Evolutionary conservation across 1,284 basidiomycete species (phyloP).

Genomic region (Leccinum huronense): DNA sequence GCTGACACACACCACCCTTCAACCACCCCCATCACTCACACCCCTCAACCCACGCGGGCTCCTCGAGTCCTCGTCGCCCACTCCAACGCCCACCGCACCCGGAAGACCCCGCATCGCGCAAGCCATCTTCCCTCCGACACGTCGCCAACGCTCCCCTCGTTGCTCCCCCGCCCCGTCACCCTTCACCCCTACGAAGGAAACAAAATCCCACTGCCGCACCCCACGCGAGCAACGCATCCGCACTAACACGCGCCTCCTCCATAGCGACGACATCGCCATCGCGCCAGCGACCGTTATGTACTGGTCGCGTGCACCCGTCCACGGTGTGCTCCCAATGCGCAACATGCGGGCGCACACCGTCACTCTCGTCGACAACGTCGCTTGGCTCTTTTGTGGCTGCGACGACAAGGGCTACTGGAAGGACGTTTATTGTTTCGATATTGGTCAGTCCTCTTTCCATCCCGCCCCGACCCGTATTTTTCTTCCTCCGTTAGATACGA

Average conservation of each 20-base stretch:
- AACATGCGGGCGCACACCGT: conserved; percentile 83
- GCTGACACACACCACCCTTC: too few relatives aligned
- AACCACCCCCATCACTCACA: too few relatives aligned
- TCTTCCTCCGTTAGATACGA: conserved; percentile 59
- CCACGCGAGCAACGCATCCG: conserved; percentile 36
- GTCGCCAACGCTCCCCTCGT: conserved; percentile 21
- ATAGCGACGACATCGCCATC: conserved; percentile 11
- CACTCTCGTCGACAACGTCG: conserved; percentile 77
- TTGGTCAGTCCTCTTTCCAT: conserved; percentile 47
- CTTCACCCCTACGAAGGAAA: conserved; percentile 30
- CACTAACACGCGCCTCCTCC: conserved; percentile 36
- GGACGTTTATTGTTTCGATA: conserved; percentile 86
- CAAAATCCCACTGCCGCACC: conserved; percentile 15
- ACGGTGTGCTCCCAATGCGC: conserved; percentile 71
- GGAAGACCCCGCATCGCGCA: conserved; percentile 22
- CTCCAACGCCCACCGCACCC: too few relatives aligned
- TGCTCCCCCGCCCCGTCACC: conserved; percentile 22
- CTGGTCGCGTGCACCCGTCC: conserved; percentile 59
- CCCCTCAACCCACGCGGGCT: too few relatives aligned
- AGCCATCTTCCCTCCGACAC: conserved; percentile 33
- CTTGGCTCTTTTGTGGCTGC: conserved; percentile 89
- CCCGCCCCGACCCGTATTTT: neutral
- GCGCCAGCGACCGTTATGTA: conserved; percentile 42
- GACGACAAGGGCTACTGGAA: conserved; percentile 76
- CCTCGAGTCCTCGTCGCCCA: too few relatives aligned